Percentiles rank a stretch among this genome's conserved stretches.
Evolutionary conservation across 2,329 filamentous ascomycete species (phyloP).

Genomic region (Fusarium irregulare): DNA sequence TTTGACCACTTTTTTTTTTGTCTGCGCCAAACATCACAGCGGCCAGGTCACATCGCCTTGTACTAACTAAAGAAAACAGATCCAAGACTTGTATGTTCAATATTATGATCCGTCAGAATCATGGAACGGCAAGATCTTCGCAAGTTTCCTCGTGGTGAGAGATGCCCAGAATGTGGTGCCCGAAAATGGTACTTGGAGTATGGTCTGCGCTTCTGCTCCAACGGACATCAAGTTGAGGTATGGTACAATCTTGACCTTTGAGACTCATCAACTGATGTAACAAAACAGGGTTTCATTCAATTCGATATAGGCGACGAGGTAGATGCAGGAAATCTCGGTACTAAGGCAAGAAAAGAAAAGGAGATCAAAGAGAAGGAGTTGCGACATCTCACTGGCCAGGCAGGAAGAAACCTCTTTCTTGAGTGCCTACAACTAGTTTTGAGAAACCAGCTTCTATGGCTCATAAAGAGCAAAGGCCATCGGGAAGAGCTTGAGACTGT

Average conservation of each 20-base stretch:
- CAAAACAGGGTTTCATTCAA: constrained; percentile 62
- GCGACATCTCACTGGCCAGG: constrained; percentile 70
- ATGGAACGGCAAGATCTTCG: constrained; percentile 61
- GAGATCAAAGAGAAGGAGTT: constrained; percentile 65
- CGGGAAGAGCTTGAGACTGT: constrained; percentile 80
- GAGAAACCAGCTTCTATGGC: constrained; percentile 81
- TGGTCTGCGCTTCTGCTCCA: constrained; percentile 81
- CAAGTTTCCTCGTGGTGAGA: constrained; percentile 64
- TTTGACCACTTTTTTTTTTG: constrained; percentile 32
- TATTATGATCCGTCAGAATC: background rate
- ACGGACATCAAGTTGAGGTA: constrained; percentile 83
- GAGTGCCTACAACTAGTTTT: constrained; percentile 87
- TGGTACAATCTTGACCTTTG: background rate
- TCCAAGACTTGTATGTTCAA: background rate
- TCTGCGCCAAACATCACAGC: constrained; percentile 1
- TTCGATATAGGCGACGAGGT: constrained; percentile 75
- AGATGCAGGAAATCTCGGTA: constrained; percentile 72
- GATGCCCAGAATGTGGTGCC: constrained; percentile 75
- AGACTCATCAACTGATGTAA: background rate
- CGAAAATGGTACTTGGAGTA: constrained; percentile 78
- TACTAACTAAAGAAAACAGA: background rate
- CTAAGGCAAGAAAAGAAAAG: constrained; percentile 66
- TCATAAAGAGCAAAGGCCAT: constrained; percentile 74
- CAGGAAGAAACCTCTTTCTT: constrained; percentile 81
- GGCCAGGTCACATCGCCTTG: background rate